phyloP scores from a whole-genome alignment of 768 basidiomycete genomes.

The Russula earlei region DNA sequence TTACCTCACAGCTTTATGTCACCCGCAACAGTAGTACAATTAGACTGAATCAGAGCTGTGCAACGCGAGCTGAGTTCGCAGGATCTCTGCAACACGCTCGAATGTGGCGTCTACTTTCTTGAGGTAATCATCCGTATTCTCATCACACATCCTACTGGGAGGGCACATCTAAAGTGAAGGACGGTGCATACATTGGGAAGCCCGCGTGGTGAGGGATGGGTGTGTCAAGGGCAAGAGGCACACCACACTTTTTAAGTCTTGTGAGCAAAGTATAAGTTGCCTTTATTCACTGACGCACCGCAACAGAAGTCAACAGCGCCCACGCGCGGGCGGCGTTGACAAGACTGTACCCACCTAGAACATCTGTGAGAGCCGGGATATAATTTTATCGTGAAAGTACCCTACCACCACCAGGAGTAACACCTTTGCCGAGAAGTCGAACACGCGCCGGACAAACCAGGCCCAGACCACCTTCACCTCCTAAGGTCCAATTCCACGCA shows the following conservation, averaged over 20 bases:
- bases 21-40: neutral
- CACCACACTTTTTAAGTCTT: constrained; percentile 36
- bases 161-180: constrained; percentile 74
- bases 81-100: constrained; percentile 13
- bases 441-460: constrained; percentile 50
- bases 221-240: constrained; percentile 45
- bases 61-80: constrained; percentile 8
- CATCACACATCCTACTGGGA: constrained; percentile 62
- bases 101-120: constrained; percentile 31
- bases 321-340: constrained; percentile 83
- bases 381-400: constrained; percentile 3
- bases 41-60: too few species aligned
- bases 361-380: neutral
- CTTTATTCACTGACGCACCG: constrained; percentile 37
- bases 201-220: constrained; percentile 68
- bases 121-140: constrained; percentile 56
- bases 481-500: constrained; percentile 63
- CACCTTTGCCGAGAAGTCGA: constrained; percentile 49
- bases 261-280: neutral
- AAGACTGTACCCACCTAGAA: constrained; percentile 69
- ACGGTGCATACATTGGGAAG: constrained; percentile 69
- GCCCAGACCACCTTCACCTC: constrained; percentile 48
- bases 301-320: constrained; percentile 70
- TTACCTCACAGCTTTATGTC: neutral
- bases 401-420: constrained; percentile 66